Evolutionary conservation across 306 rosid species (phyloP), one percentile per base, ranked within the genome.

Genomic region (Sicyos baderoa): DNA sequence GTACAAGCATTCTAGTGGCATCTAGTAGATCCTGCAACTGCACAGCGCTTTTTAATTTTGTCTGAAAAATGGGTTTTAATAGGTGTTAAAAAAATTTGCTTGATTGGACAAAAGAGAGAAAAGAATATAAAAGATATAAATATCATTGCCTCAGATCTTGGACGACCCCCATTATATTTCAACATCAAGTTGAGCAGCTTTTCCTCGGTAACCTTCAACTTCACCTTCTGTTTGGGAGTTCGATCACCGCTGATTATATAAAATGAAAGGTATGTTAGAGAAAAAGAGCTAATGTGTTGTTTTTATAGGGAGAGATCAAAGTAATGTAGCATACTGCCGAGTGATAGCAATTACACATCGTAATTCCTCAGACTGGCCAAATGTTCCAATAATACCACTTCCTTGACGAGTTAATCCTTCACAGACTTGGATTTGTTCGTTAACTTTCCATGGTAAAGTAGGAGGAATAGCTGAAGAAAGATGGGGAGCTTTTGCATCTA

Each of bases 191-290:
- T 89, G 76, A 93, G 74, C 74, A 93, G 84, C 73, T 84, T 93
- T 84, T 93, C 99, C 81, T 93, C 99, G 1, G 99, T 93, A 75
- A 93, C 95, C 78, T 85, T 90, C 80, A 93, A 73, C 79, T 93
- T 93, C 82, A 93, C 99, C 88, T 93, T 93, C 79, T 93, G 99
- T 77, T 93, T 93, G 72, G 99, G 96, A 80, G 99, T 93, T 86
- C 99, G 85, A 86, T 93, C 99, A 73, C 99, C 99, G 82, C 99
- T 93, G 83, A 78, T 63, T 81, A 76, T 82, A 61, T 50, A 76
- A 67, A 75, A 65, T 37, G 71, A 60, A 73, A 65, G 71, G 75
- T 54, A 72, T 59, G 79, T 75, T n/a, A 54, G 63, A 68, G 72
- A 48, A 17, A 70, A 66, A 55, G 49, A 13, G 78, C 21, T 69